Evolutionary conservation across 331 rosid species (phyloP).

Genomic region (Acacia pycnantha): DNA sequence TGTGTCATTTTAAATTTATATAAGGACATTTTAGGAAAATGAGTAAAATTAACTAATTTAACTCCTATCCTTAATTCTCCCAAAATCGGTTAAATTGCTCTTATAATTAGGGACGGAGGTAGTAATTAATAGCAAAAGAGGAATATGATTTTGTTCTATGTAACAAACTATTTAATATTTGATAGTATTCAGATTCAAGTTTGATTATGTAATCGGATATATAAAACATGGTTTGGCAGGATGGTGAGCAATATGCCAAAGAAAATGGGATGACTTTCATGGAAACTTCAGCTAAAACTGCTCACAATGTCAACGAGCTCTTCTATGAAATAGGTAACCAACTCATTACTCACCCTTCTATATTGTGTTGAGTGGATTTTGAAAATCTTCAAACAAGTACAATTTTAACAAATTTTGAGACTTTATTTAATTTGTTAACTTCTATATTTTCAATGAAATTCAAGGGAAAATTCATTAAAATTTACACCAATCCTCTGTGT

Average conservation of each 20-base stretch:
- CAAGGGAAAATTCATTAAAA: no score
- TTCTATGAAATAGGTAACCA: conserved; percentile 86
- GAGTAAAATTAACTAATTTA: no score
- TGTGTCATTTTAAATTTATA: no score
- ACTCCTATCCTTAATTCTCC: no score
- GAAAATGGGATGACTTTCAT: conserved; percentile 71
- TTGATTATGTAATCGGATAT: neutral
- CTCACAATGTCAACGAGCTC: conserved; percentile 86
- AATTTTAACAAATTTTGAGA: no score
- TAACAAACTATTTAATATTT: neutral
- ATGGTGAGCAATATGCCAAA: conserved; percentile 75
- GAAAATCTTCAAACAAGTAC: neutral
- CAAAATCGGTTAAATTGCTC: no score
- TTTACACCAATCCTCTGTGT: no score
- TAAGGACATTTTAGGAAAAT: no score
- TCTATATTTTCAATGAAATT: no score
- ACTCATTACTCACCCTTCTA: neutral
- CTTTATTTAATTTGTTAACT: no score
- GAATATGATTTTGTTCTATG: neutral
- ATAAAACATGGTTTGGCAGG: conserved; percentile 33
- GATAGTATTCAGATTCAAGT: neutral
- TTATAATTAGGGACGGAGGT: no score
- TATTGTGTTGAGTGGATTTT: neutral
- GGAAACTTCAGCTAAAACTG: conserved; percentile 90
- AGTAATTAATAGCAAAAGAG: no score